phyloP scores from a whole-genome alignment of 2,329 filamentous ascomycete genomes.

The Aphanocladium album region DNA sequence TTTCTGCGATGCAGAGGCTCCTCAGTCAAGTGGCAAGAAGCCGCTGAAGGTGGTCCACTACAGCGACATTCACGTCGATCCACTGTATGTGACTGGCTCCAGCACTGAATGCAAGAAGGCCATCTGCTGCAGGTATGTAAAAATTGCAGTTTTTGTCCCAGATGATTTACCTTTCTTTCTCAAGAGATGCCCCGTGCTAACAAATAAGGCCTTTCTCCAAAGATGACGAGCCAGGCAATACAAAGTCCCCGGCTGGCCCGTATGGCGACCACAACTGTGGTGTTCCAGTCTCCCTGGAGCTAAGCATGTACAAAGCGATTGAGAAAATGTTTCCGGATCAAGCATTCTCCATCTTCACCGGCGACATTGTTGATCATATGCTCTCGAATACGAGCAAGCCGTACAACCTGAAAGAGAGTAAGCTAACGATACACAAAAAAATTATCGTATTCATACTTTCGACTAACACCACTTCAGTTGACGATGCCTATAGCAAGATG shows the following conservation, averaged over 20 bases:
- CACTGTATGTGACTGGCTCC: conserved; percentile 47
- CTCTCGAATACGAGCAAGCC: conserved; percentile 39
- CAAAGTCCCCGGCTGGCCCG: conserved; percentile 43
- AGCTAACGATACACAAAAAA: not conserved
- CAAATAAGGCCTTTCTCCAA: conserved; percentile 37
- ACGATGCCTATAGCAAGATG: conserved; percentile 44
- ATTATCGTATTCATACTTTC: conserved; percentile 15
- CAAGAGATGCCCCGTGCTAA: not conserved
- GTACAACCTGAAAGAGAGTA: conserved; percentile 30
- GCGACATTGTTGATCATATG: conserved; percentile 52
- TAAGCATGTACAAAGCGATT: conserved; percentile 52
- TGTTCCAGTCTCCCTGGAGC: conserved; percentile 43
- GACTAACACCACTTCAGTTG: conserved; percentile 26
- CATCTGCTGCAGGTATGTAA: conserved; percentile 50
- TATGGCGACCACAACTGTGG: conserved; percentile 52
- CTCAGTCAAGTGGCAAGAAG: conserved; percentile 36
- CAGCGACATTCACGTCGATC: conserved; percentile 58
- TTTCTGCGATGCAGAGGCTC: conserved; percentile 28
- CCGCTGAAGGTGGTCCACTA: conserved; percentile 54
- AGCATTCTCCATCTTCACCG: conserved; percentile 53
- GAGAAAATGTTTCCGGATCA: conserved; percentile 40
- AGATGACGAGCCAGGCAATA: conserved; percentile 42
- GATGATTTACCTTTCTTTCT: not conserved
- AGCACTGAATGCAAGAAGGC: conserved; percentile 53
- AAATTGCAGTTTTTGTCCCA: too few species aligned